These are phyloP conservation scores for Spraguea lophii DNA, from an alignment of 371 early-diverging fungal genomes.

Conservation along the genomic window DNA sequence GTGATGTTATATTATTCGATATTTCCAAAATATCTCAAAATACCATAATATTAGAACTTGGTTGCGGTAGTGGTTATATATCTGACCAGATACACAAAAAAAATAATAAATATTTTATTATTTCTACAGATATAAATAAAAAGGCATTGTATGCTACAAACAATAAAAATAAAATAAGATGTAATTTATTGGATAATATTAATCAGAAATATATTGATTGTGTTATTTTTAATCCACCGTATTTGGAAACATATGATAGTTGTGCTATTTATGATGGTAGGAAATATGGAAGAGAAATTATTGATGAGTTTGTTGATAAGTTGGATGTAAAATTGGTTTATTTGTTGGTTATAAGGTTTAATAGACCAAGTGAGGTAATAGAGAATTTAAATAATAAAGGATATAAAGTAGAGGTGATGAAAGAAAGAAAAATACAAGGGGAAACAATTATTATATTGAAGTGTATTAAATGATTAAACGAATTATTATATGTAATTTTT, in stretches of 20 bases:
- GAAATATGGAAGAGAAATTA: constrained; percentile 17
- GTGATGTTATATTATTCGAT: no score
- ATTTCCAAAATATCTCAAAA: no score
- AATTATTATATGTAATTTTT: no score
- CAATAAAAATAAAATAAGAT: constrained; percentile 12
- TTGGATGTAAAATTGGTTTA: constrained; percentile 13
- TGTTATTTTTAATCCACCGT: constrained; percentile 37
- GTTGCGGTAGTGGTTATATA: no score
- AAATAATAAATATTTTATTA: no score
- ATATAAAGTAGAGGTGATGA: constrained; percentile 18
- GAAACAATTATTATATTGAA: no score
- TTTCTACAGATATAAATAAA: constrained; percentile 31
- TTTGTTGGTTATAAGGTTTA: constrained; percentile 28
- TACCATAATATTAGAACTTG: no score
- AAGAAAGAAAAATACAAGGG: constrained; percentile 21
- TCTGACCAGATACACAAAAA: no score
- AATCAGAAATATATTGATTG: constrained; percentile 22
- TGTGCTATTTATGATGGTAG: constrained; percentile 21
- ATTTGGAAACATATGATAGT: constrained; percentile 12
- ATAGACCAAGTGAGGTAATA: constrained; percentile 16
- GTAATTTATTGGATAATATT: constrained; percentile 16
- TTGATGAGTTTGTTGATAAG: constrained; percentile 21
- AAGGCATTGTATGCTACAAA: constrained; percentile 19
- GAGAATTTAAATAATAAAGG: constrained; percentile 1
- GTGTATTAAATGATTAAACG: no score